Evolutionary conservation across 2,329 filamentous ascomycete genomes (phyloP).

Genomic region (Arthrinium phaeospermum): DNA sequence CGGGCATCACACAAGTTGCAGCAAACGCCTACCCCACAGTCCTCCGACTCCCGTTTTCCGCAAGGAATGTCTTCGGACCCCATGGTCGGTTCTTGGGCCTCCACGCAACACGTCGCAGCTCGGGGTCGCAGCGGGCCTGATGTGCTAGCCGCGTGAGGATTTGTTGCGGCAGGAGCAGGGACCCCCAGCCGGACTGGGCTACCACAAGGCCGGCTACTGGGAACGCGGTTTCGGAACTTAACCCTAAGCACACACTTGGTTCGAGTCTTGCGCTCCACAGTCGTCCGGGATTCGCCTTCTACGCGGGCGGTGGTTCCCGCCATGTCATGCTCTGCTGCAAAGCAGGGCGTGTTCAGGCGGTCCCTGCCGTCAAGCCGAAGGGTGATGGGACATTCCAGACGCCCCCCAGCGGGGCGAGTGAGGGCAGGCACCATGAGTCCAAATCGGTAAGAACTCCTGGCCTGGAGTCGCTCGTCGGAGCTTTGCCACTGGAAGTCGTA

Average conservation of each 20-base stretch:
- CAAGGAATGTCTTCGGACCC: conserved; percentile 65
- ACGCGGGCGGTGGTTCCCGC: conserved; percentile 47
- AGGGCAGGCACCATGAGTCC: conserved; percentile 75
- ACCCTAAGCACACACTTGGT: conserved; percentile 87
- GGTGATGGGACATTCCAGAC: conserved; percentile 63
- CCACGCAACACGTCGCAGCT: conserved; percentile 60
- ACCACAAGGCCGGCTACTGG: conserved; percentile 44
- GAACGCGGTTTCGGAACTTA: conserved; percentile 85
- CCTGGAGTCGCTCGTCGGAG: conserved; percentile 77
- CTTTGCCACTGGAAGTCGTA: conserved; percentile 66
- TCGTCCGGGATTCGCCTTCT: conserved; percentile 73
- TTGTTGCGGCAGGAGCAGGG: conserved; percentile 44
- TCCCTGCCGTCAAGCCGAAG: conserved; percentile 50
- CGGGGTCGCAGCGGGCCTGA: conserved; percentile 64
- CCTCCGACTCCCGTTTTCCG: conserved; percentile 76
- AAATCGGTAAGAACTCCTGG: conserved; percentile 74
- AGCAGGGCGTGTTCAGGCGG: conserved; percentile 47
- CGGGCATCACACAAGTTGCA: conserved; percentile 58
- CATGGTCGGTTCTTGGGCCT: conserved; percentile 42
- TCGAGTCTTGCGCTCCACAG: conserved; percentile 73
- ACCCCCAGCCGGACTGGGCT: conserved; percentile 51
- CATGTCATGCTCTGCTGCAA: conserved; percentile 56
- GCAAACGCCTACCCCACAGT: conserved; percentile 78
- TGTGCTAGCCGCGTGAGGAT: conserved; percentile 53
- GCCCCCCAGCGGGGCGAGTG: conserved; percentile 52